These are phyloP conservation scores for Corynascus novoguineensis DNA, from an alignment of 495 filamentous ascomycete genomes.

Conservation along the genomic window DNA sequence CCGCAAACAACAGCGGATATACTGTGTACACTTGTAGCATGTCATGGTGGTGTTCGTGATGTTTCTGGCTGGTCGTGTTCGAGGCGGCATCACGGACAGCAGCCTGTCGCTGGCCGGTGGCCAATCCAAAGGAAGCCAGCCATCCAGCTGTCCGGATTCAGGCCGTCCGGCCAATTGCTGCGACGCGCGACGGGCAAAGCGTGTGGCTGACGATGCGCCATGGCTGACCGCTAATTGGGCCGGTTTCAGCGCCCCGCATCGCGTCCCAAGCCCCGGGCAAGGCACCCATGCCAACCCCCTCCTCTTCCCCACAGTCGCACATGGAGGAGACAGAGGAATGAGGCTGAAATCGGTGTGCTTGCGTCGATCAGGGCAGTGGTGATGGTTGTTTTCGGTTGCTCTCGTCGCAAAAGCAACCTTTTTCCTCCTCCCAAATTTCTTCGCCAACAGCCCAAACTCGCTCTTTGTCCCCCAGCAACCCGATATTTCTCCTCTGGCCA, in stretches of 20 bases:
- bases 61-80: constrained; percentile 1
- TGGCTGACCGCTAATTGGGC: constrained; percentile 12
- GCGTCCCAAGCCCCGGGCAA: constrained; percentile 10
- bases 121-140: constrained; percentile 2
- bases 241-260: background rate
- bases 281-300: constrained; percentile 11
- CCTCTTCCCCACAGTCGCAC: constrained; percentile 19
- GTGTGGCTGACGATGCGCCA: constrained; percentile 16
- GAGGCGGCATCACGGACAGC: background rate
- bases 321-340: constrained; percentile 20
- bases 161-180: background rate
- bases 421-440: constrained; percentile 22
- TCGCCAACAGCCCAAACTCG: constrained; percentile 13
- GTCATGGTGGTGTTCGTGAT: constrained; percentile 1
- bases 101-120: background rate
- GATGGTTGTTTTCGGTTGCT: background rate
- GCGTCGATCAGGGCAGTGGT: constrained; percentile 7
- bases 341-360: constrained; percentile 29
- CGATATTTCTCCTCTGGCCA: background rate
- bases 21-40: background rate
- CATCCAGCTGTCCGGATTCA: constrained; percentile 1
- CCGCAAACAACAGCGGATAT: background rate
- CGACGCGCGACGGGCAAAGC: background rate
- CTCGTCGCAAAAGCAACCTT: constrained; percentile 12
- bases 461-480: constrained; percentile 4